These are phyloP conservation scores for Casaregolazyma lundiana DNA, from an alignment of 1,139 yeast genomes.

Conservation along the genomic window DNA sequence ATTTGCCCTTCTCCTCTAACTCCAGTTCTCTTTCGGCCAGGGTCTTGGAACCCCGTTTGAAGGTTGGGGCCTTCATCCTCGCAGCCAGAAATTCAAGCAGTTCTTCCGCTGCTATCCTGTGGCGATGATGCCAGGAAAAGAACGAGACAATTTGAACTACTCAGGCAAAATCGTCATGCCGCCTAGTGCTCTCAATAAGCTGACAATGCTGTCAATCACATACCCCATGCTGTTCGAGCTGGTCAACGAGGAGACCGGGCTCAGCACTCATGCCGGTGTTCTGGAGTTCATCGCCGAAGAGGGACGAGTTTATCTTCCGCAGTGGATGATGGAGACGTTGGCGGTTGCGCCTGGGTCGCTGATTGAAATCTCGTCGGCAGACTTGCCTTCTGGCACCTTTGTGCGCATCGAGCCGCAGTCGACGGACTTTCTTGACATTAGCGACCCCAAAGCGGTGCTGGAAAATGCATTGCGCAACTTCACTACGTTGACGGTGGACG, in stretches of 20 bases:
- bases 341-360: slow-evolving; percentile 72
- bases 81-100: slow-evolving; percentile 52
- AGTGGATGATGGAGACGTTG: slow-evolving; percentile 92
- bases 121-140: slow-evolving; percentile 81
- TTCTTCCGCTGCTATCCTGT: slow-evolving; percentile 90
- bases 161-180: slow-evolving; percentile 98
- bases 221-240: slow-evolving; percentile 94
- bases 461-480: slow-evolving; percentile 89
- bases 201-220: slow-evolving; percentile 82
- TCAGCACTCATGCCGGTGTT: slow-evolving; percentile 84
- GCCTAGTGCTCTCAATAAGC: slow-evolving; percentile 82
- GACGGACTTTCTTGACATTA: slow-evolving; percentile 84
- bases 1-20: too few species aligned
- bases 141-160: slow-evolving; percentile 75
- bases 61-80: slow-evolving; percentile 11
- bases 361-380: slow-evolving; percentile 64
- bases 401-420: slow-evolving; percentile 96
- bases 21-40: neutral
- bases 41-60: neutral
- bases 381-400: slow-evolving; percentile 78
- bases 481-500: slow-evolving; percentile 80
- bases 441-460: slow-evolving; percentile 94
- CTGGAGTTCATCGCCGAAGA: slow-evolving; percentile 96
- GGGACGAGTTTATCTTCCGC: slow-evolving; percentile 90
- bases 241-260: slow-evolving; percentile 56